Conservation (phyloP, 2,329 filamentous ascomycete species). For the Cercospora janseana region DNA sequence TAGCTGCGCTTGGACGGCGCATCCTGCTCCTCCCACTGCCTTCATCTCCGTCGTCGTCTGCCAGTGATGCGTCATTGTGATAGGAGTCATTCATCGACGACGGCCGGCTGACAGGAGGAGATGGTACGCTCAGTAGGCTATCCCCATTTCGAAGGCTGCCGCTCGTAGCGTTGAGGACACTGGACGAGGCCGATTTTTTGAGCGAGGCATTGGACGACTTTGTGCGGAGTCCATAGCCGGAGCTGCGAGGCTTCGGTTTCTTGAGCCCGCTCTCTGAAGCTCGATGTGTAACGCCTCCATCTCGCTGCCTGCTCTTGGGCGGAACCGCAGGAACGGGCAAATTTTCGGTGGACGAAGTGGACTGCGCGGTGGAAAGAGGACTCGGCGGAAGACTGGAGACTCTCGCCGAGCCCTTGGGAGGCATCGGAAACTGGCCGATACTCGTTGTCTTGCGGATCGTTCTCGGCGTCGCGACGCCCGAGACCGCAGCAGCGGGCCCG, state of each 20-base stretch:
- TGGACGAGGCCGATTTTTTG: conserved; percentile 55
- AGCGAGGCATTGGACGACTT: conserved; percentile 32
- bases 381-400: conserved; percentile 61
- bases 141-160: conserved; percentile 67
- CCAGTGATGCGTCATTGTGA: conserved; percentile 83
- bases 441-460: conserved; percentile 83
- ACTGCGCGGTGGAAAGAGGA: conserved; percentile 45
- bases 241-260: conserved; percentile 33
- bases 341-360: conserved; percentile 43
- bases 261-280: conserved; percentile 33
- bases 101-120: conserved; percentile 82
- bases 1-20: conserved; percentile 25
- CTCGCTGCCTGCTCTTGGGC: conserved; percentile 32
- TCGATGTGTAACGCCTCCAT: conserved; percentile 33
- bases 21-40: too few species aligned
- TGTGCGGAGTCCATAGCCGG: conserved; percentile 51
- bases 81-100: conserved; percentile 92
- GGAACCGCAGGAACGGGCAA: conserved; percentile 34
- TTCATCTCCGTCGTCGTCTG: conserved; percentile 54
- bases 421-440: conserved; percentile 90
- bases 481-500: conserved; percentile 16
- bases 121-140: conserved; percentile 72
- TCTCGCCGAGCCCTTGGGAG: conserved; percentile 64
- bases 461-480: conserved; percentile 45
- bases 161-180: conserved; percentile 71